phyloP scores from a whole-genome alignment of 768 basidiomycete species.

The Boletus patriciae region DNA sequence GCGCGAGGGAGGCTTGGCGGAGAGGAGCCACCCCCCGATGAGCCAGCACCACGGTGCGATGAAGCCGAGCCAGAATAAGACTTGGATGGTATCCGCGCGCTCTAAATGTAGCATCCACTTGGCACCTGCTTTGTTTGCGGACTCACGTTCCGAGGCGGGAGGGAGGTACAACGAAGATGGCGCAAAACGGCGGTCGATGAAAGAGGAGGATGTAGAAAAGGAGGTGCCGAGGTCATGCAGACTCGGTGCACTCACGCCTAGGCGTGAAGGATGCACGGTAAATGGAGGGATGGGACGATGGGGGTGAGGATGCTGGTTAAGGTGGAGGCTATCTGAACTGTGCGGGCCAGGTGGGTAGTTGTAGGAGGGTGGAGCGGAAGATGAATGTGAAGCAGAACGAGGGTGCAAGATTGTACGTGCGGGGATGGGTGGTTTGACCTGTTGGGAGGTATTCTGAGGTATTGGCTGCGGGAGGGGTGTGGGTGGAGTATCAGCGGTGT shows the following conservation, averaged over 20 bases:
- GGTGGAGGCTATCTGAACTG: constrained; percentile 19
- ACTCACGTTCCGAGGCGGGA: constrained; percentile 34
- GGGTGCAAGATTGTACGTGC: constrained; percentile 13
- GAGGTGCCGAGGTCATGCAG: constrained; percentile 27
- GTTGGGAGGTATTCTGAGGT: constrained; percentile 1
- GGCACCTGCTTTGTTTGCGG: constrained; percentile 20
- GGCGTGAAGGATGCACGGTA: constrained; percentile 4
- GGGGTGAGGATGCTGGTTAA: constrained; percentile 7
- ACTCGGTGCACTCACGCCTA: constrained; percentile 25
- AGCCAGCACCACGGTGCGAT: constrained; percentile 74
- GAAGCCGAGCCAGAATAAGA: constrained; percentile 78
- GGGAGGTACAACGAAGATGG: constrained; percentile 40
- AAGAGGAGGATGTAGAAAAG: constrained; percentile 47
- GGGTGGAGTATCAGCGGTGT: constrained; percentile 4
- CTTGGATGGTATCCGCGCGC: constrained; percentile 41
- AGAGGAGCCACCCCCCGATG: constrained; percentile 70
- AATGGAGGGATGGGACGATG: constrained; percentile 15
- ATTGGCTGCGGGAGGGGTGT: not conserved
- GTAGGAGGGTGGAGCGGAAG: constrained; percentile 29
- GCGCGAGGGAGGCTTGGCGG: constrained; percentile 17
- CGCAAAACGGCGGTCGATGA: constrained; percentile 53
- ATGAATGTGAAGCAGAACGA: constrained; percentile 19
- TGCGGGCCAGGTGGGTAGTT: constrained; percentile 18
- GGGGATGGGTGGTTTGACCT: constrained; percentile 23
- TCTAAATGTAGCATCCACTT: constrained; percentile 14